A percentile compares a stretch with the other conserved stretches of the same genome.
These are phyloP conservation scores for Vaccinium macrocarpon DNA, from an alignment of 148 eudicot genomes.

Conservation along the genomic window DNA sequence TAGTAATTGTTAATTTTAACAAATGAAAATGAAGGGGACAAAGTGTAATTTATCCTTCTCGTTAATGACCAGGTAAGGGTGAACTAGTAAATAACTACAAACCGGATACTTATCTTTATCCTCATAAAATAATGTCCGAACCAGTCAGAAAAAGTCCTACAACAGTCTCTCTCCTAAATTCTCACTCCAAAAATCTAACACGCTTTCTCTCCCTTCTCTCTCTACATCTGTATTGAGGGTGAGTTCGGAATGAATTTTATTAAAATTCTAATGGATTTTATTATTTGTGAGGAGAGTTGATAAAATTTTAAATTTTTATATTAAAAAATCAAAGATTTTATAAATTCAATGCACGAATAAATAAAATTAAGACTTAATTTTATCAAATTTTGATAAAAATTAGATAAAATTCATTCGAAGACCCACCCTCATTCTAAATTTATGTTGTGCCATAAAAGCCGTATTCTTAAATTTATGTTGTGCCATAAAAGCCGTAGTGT, in stretches of 20 bases:
- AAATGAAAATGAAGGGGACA: neutral
- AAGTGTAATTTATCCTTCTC: neutral
- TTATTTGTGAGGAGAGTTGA: too few species aligned
- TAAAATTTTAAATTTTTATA: too few species aligned
- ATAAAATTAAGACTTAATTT: too few species aligned
- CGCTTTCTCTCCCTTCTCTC: neutral
- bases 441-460: too few species aligned
- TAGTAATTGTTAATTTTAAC: too few species aligned
- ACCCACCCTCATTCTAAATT: too few species aligned
- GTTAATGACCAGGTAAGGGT: neutral
- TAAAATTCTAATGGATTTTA: too few species aligned
- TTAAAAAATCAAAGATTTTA: too few species aligned
- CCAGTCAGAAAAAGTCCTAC: neutral
- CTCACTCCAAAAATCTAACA: slow-evolving; percentile 6
- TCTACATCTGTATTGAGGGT: neutral
- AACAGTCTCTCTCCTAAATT: neutral
- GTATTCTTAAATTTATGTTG: neutral
- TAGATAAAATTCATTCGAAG: too few species aligned
- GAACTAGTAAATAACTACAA: neutral
- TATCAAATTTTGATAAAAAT: too few species aligned
- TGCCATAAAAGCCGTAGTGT: slow-evolving; percentile 7
- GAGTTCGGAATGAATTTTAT: too few species aligned
- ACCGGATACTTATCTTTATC: neutral
- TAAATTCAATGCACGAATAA: too few species aligned
- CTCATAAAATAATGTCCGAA: neutral